Evolutionary conservation across 2,329 filamentous ascomycete species (phyloP), one percentile per base, ranked within the genome.

Genomic region (Clonostachys byssicola): DNA sequence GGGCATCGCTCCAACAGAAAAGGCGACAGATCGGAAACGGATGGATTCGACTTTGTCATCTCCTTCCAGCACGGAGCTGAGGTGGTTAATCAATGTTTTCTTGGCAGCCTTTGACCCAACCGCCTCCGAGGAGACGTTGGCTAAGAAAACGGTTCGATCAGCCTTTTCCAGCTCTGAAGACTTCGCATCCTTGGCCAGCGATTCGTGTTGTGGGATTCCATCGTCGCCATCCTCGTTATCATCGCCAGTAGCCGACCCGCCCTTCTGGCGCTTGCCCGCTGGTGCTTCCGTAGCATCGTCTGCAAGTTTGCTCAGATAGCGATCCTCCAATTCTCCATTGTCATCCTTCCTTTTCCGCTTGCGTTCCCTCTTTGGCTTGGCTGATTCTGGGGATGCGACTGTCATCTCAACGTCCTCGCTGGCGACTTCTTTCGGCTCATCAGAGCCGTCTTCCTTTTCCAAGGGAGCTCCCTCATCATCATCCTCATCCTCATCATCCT

Each of bases 21-120:
- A 97, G 3, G 94, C 88, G 13, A 91, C 89, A 8, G 92, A 97
- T 49, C 94, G 89, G 75, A 97, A 99, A 18, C 94, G 89, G 51
- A 99, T 77, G 3, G 92, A 96, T 63, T 96, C 89, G 41, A 99
- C 75, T 59, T 88, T 92, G 66, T 89, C 86, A 64, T 74, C 64
- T 38, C 67, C 64, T 47, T 76, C 71, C 44, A 95, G 74, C 59
- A 90, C 86, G 1, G 89, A 90, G n/a, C 80, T 76, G 42, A 96
- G 80, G 64, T 96, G 89, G 40, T 78, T 73, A 54, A 89, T 72
- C 33, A 96, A 78, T 4, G 78, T 78, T 72, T 90, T 95, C 70
- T 89, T 91, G 34, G 85, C 86, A 3, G 83, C 69, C 61, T 95
- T 95, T 30, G 88, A 91, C 43, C 83, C 88, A 59, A 97, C 89